Percentiles rank a stretch among this genome's conserved stretches.
Conservation (phyloP, 2,329 filamentous ascomycete genomes). For the Tolypocladium ovalisporum region DNA sequence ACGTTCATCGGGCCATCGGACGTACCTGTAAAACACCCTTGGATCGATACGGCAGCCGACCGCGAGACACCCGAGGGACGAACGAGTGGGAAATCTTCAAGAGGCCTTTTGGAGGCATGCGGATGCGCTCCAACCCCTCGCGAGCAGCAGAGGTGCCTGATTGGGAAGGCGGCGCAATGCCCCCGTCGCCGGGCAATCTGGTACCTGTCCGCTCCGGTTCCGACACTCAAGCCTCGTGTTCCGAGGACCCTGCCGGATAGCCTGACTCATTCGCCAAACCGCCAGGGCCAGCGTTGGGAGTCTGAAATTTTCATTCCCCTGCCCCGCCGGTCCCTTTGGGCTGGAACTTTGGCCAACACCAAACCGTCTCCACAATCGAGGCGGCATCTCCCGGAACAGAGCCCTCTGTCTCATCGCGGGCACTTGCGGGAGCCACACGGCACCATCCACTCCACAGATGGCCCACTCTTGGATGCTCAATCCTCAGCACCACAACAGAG, state of each 20-base stretch:
- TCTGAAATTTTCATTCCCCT: not conserved
- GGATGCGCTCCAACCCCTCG: not conserved
- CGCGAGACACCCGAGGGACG: too few relatives aligned
- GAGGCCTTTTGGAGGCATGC: not conserved
- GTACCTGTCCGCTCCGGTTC: not conserved
- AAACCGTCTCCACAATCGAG: not conserved
- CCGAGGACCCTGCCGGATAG: not conserved
- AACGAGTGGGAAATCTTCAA: too few relatives aligned
- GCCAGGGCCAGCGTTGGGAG: not conserved
- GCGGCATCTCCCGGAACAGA: not conserved
- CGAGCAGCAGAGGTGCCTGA: not conserved
- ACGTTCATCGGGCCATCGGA: too few relatives aligned
- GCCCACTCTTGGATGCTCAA: not conserved
- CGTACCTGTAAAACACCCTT: too few relatives aligned
- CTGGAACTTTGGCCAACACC: not conserved
- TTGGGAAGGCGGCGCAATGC: not conserved
- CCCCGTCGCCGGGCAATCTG: not conserved
- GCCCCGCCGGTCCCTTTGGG: not conserved
- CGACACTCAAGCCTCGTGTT: not conserved
- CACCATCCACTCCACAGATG: not conserved
- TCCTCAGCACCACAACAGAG: not conserved
- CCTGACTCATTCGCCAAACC: not conserved
- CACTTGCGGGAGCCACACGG: not conserved
- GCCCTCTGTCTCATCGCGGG: not conserved
- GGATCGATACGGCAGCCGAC: too few relatives aligned